Conservation (phyloP, 2,329 filamentous ascomycete genomes). For the Aureobasidium subglaciale region DNA sequence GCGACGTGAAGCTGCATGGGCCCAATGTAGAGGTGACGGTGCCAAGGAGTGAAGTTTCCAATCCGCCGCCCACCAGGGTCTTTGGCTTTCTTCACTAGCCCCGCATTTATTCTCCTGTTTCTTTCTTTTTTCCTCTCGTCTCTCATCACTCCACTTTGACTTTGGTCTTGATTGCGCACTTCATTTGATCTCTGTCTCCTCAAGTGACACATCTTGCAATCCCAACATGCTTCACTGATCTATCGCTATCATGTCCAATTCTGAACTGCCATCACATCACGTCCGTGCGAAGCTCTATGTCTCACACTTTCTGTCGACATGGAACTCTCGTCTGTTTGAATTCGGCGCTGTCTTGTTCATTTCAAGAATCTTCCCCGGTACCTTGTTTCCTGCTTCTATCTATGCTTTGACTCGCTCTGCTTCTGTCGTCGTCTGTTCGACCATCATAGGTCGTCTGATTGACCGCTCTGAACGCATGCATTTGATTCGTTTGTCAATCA, state of each 20-base stretch:
- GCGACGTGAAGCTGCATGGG: not conserved
- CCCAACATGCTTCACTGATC: not conserved
- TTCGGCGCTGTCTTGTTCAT: constrained; percentile 46
- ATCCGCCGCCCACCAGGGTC: not conserved
- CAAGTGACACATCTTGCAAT: too few species aligned
- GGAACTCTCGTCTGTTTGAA: constrained; percentile 44
- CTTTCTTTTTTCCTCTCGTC: not conserved
- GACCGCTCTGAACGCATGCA: constrained; percentile 43
- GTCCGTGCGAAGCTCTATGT: constrained; percentile 31
- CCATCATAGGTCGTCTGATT: constrained; percentile 52
- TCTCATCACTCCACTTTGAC: not conserved
- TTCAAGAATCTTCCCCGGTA: constrained; percentile 41
- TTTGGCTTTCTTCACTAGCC: too few species aligned
- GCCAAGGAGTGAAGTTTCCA: not conserved
- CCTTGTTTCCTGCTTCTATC: constrained; percentile 59
- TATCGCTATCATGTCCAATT: not conserved
- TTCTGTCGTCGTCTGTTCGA: constrained; percentile 52
- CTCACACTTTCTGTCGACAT: constrained; percentile 43
- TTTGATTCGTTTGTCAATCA: constrained; percentile 35
- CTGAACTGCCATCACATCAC: not conserved
- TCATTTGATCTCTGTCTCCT: not conserved
- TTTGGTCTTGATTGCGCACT: not conserved
- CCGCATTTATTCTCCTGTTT: not conserved
- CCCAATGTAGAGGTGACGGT: not conserved
- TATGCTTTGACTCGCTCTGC: constrained; percentile 58